Conservation (phyloP, 2,329 filamentous ascomycete species). For the Pyrenophora teres region DNA sequence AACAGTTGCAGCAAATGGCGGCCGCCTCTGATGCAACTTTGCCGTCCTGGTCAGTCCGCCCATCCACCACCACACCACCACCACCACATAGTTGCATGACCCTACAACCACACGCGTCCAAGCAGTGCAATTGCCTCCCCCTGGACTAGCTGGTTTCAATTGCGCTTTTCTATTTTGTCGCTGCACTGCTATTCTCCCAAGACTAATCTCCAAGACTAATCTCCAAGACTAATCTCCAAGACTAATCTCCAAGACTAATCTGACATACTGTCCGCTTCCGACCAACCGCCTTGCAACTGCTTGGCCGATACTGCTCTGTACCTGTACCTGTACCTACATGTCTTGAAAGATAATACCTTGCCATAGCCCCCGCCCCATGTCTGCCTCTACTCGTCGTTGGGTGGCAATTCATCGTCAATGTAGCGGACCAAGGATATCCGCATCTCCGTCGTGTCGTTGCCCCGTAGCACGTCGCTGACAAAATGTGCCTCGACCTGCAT, state of each 20-base stretch:
- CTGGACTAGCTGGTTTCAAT: conserved; percentile 3
- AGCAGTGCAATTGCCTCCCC: conserved; percentile 14
- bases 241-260: neutral
- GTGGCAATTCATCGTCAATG: conserved; percentile 96
- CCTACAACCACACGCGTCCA: conserved; percentile 2
- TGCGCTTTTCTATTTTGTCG: conserved; percentile 9
- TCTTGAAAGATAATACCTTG: neutral
- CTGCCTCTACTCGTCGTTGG: conserved; percentile 81
- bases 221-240: no score
- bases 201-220: no score
- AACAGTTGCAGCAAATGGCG: neutral
- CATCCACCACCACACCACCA: no score
- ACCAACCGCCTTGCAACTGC: conserved; percentile 4
- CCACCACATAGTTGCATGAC: neutral
- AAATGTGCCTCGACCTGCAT: conserved; percentile 99
- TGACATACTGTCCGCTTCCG: neutral
- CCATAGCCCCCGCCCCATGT: neutral
- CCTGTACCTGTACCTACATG: neutral
- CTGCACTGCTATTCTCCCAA: neutral
- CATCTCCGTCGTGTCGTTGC: conserved; percentile 98
- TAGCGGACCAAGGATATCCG: conserved; percentile 88
- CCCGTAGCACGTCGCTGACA: conserved; percentile 87
- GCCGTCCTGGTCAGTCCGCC: neutral
- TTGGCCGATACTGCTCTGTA: neutral
- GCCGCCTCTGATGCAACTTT: neutral